Evolutionary conservation across 73 alveolate genomes (phyloP).

Genomic region (Paramecium biaurelia): DNA sequence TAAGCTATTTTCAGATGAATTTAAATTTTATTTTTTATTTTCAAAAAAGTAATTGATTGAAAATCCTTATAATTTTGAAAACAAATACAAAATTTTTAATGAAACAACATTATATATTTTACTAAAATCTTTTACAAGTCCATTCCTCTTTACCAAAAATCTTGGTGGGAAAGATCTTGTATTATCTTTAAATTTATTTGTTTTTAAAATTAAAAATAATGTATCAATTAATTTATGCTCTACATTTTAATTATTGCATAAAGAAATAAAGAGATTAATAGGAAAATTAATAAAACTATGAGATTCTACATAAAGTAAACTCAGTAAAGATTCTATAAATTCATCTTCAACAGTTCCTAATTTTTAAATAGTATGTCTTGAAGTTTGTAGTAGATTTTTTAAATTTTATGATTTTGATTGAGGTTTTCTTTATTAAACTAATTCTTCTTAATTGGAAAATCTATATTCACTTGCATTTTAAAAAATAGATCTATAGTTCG

Average conservation of each 20-base stretch:
- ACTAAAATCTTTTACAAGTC: neutral
- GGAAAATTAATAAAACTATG: neutral
- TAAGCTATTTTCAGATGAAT: neutral
- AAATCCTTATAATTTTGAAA: neutral
- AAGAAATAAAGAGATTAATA: neutral
- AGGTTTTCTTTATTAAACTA: neutral
- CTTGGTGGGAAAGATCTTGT: neutral
- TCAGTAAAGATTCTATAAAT: neutral
- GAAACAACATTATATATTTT: constrained; percentile 4
- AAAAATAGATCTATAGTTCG: neutral
- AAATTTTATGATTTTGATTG: neutral
- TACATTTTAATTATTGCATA: neutral
- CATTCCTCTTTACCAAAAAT: neutral
- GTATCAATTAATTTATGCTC: neutral
- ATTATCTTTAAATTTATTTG: neutral
- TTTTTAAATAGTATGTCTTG: neutral
- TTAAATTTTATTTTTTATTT: neutral
- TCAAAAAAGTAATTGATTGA: neutral
- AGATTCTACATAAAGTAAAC: constrained; percentile 17
- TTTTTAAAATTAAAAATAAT: neutral
- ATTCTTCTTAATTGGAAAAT: neutral
- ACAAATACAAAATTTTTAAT: neutral
- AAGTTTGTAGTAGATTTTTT: neutral
- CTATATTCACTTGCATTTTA: neutral
- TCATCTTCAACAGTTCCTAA: constrained; percentile 8